Conservation (phyloP, 495 filamentous ascomycete genomes). For the Penicillium verhagenii region DNA sequence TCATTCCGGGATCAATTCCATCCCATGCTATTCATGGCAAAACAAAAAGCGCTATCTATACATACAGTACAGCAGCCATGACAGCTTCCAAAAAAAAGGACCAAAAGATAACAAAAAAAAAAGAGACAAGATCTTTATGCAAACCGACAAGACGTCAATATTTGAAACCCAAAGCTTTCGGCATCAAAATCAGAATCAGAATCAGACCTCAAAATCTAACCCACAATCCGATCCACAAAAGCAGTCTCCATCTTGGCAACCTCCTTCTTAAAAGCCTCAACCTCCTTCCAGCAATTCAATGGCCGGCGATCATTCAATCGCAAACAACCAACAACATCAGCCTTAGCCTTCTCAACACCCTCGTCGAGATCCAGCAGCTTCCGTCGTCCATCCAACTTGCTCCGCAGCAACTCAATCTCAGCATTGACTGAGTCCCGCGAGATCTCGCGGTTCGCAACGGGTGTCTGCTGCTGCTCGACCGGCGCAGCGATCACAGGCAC, state of each 20-base stretch:
- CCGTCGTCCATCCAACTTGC: constrained; percentile 71
- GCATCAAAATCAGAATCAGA: constrained; percentile 1
- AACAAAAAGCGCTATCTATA: constrained; percentile 30
- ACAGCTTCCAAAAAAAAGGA: constrained; percentile 9
- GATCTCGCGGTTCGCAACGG: constrained; percentile 40
- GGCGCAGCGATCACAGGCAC: constrained; percentile 19
- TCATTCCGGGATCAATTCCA: constrained; percentile 19
- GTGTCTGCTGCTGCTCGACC: constrained; percentile 14
- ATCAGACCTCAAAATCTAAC: constrained; percentile 28
- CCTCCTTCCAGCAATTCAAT: constrained; percentile 94
- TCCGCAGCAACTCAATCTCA: constrained; percentile 73
- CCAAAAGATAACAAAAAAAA: constrained; percentile 6
- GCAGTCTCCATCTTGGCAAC: constrained; percentile 78
- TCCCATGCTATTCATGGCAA: constrained; percentile 7
- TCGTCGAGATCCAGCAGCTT: constrained; percentile 66
- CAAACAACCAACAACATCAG: constrained; percentile 78
- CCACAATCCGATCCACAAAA: constrained; percentile 83
- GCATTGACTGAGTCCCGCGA: constrained; percentile 53
- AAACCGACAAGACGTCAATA: too few species aligned
- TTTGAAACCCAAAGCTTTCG: constrained; percentile 14
- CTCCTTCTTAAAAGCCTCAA: constrained; percentile 83
- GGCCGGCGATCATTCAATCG: constrained; percentile 83
- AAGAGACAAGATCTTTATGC: constrained; percentile 12
- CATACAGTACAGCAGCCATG: constrained; percentile 31
- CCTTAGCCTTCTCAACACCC: constrained; percentile 69